These are phyloP conservation scores for Neonectria sp. DNA, from an alignment of 2,329 filamentous ascomycete species.

Conservation along the genomic window DNA sequence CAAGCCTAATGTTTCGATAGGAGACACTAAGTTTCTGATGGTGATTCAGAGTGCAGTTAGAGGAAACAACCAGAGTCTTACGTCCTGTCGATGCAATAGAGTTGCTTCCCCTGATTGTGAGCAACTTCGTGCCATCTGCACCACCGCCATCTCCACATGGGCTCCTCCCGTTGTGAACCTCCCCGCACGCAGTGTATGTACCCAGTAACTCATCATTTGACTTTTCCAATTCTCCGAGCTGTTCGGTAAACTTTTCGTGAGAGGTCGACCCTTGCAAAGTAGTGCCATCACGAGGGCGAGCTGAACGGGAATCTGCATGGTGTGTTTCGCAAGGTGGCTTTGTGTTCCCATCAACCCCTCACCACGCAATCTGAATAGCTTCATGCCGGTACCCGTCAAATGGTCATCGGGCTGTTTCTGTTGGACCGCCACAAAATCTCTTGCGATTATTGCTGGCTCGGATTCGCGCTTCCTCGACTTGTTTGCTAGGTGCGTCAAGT, in stretches of 20 bases:
- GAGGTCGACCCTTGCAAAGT: background rate
- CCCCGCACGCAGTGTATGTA: background rate
- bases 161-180: background rate
- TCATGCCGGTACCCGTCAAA: background rate
- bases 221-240: background rate
- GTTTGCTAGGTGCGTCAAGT: background rate
- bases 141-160: background rate
- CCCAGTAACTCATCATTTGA: background rate
- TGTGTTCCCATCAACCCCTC: conserved; percentile 1
- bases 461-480: background rate
- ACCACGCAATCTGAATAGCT: background rate
- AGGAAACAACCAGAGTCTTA: background rate
- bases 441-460: background rate
- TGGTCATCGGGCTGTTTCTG: background rate
- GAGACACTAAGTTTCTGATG: background rate
- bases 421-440: background rate
- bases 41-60: background rate
- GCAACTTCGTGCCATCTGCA: background rate
- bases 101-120: background rate
- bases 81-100: background rate
- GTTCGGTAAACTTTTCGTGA: background rate
- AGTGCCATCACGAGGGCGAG: background rate
- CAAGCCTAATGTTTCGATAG: background rate
- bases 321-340: background rate
- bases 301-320: background rate